Conservation (phyloP, 768 basidiomycete genomes). For the Podaxis pistillaris region DNA sequence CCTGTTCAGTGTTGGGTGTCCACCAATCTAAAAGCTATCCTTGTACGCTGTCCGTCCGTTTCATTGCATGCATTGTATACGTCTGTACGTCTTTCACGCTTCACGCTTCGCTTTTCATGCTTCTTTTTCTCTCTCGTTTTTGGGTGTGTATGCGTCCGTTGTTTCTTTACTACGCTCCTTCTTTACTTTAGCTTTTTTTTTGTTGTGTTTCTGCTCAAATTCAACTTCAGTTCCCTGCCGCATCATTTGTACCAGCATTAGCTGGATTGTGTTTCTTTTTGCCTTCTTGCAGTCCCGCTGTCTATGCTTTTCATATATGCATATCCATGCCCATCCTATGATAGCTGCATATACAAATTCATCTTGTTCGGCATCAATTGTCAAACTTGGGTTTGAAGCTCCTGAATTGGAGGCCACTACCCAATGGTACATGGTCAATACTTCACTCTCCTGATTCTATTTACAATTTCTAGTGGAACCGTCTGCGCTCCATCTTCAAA, state of each 20-base stretch:
- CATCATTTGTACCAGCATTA: background rate
- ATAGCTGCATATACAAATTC: conserved; percentile 8
- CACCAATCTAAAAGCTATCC: conserved; percentile 11
- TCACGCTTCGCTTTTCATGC: conserved; percentile 9
- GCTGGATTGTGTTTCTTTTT: background rate
- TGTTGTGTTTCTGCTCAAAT: background rate
- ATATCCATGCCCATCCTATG: conserved; percentile 9
- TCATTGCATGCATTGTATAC: conserved; percentile 10
- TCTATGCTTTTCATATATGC: conserved; percentile 1
- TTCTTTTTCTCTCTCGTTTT: conserved; percentile 9
- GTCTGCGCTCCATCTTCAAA: no score
- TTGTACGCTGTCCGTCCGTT: conserved; percentile 8
- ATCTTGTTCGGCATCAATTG: background rate
- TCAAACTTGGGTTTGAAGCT: no score
- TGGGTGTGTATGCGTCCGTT: background rate
- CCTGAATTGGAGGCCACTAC: no score
- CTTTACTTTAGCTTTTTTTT: background rate
- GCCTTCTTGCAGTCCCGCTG: background rate
- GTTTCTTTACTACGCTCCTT: conserved; percentile 11
- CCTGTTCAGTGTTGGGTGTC: background rate
- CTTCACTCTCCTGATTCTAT: no score
- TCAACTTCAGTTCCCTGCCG: background rate
- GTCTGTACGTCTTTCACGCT: conserved; percentile 11
- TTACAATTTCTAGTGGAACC: no score
- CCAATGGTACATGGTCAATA: no score